A percentile compares a stretch with the other conserved stretches of the same genome.
These are phyloP conservation scores for Helicocarpus griseus DNA, from an alignment of 2,329 filamentous ascomycete species.

Conservation along the genomic window DNA sequence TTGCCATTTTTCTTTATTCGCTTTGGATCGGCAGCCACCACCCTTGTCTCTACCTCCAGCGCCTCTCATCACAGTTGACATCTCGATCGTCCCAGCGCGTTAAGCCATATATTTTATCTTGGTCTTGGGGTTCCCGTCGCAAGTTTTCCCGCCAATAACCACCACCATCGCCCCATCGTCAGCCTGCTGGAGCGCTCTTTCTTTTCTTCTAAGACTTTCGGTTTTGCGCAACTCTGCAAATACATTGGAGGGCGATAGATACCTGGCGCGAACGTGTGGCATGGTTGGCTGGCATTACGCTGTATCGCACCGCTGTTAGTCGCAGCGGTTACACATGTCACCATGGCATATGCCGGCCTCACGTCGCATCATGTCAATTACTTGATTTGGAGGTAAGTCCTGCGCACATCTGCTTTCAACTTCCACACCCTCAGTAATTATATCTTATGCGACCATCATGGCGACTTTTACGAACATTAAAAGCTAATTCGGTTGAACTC, in stretches of 20 bases:
- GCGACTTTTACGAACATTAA: neutral
- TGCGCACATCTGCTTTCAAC: constrained; percentile 10
- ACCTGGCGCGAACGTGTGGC: constrained; percentile 2
- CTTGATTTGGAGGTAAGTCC: constrained; percentile 55
- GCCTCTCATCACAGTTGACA: neutral
- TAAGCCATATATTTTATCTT: neutral
- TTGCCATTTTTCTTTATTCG: neutral
- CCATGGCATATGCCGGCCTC: constrained; percentile 34
- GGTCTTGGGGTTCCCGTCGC: neutral
- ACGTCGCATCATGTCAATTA: constrained; percentile 56
- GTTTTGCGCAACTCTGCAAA: neutral
- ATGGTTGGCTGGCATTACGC: constrained; percentile 3
- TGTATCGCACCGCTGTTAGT: neutral
- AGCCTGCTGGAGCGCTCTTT: neutral
- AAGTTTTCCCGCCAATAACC: neutral
- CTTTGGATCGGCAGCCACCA: neutral
- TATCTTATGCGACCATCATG: neutral
- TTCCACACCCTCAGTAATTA: neutral
- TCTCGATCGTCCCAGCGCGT: neutral
- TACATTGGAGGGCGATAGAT: neutral
- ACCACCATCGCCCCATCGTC: neutral
- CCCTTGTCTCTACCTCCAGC: neutral
- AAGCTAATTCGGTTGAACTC: constrained; percentile 5
- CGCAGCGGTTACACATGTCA: constrained; percentile 29
- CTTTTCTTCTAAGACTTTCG: neutral